These are phyloP conservation scores for Didymella keratinophila DNA, from an alignment of 2,329 filamentous ascomycete genomes.

Conservation along the genomic window DNA sequence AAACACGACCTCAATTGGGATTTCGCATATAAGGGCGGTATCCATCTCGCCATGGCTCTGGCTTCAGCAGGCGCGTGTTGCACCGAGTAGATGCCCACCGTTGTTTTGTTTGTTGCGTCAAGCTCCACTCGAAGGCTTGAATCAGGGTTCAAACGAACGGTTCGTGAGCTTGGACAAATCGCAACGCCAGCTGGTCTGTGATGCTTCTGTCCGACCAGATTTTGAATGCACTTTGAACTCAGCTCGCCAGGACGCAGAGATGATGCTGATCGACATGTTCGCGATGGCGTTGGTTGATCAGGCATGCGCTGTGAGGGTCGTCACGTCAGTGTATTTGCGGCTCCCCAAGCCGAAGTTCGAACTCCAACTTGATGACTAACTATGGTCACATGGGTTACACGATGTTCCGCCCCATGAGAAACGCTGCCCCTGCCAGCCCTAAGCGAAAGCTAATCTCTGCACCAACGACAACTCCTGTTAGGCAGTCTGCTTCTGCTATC, in stretches of 20 bases:
- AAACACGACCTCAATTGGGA: slow-evolving; percentile 13
- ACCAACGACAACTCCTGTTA: not conserved
- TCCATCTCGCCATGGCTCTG: not conserved
- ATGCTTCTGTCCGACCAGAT: slow-evolving; percentile 1
- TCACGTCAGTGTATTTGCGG: slow-evolving; percentile 20
- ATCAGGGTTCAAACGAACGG: slow-evolving; percentile 24
- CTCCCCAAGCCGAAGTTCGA: slow-evolving; percentile 15
- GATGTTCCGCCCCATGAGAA: not conserved
- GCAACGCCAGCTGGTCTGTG: not conserved
- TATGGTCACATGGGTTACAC: not conserved
- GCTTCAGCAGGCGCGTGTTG: slow-evolving; percentile 2
- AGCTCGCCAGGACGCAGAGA: slow-evolving; percentile 10
- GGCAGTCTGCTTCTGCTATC: not conserved
- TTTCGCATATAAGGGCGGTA: slow-evolving; percentile 16
- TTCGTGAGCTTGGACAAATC: slow-evolving; percentile 7
- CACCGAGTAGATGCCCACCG: slow-evolving; percentile 4
- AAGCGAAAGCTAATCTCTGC: slow-evolving; percentile 12
- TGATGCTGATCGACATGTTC: slow-evolving; percentile 15
- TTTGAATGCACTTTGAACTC: not conserved
- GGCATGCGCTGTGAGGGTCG: slow-evolving; percentile 11
- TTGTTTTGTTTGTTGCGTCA: slow-evolving; percentile 20
- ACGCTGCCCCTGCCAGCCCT: not conserved
- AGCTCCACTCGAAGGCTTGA: slow-evolving; percentile 15
- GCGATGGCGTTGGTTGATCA: slow-evolving; percentile 14
- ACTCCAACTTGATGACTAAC: slow-evolving; percentile 1